Evolutionary conservation across 768 basidiomycete genomes (phyloP), one percentile per base, ranked within the genome.

Genomic region (Amanita muscaria): DNA sequence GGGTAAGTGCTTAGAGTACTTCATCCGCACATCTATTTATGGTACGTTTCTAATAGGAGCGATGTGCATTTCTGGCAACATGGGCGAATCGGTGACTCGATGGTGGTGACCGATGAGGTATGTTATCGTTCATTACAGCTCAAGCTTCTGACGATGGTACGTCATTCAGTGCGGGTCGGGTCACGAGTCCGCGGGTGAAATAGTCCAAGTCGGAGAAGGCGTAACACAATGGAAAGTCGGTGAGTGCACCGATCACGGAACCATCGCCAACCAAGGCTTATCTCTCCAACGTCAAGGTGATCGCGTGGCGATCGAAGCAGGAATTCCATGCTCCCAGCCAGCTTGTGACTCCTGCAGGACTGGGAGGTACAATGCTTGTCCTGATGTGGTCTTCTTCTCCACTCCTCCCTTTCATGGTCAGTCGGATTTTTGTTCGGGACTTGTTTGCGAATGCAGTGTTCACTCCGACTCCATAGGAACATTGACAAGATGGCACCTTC

Each of bases 21-120:
- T n/a, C n/a, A n/a, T n/a, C n/a, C n/a, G n/a, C n/a, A n/a, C 12
- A 29, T 29, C 27, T 29, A 6, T 29, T 29, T 6, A 12, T 29
- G 27, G 12, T 40, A 8, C 16, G 15, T 14, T 27, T 24, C 21
- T 42, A 39, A 46, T 45, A 82, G 80, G 68, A 81, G 78, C 37
- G 80, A 83, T 48, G 77, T 83, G 51, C 80, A 83, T 56, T 82
- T 83, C 58, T 83, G 80, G 80, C 70, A 80, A 50, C 78, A 82
- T 57, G 80, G 80, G 5, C 64, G 77, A 31, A 70, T 83, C 41
- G 81, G 81, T 7, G 77, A 80, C 52, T 78, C 77, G 0, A 83
- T 82, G 80, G 64, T 83, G 18, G 80, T 82, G 22, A 77, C 73
- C 11, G 80, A 80, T 48, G 80, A 82, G 63, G 79, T 76, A 46